Evolutionary conservation across 805 yeast species (phyloP).

Genomic region (Vanderwaltozyma verrucispora): DNA sequence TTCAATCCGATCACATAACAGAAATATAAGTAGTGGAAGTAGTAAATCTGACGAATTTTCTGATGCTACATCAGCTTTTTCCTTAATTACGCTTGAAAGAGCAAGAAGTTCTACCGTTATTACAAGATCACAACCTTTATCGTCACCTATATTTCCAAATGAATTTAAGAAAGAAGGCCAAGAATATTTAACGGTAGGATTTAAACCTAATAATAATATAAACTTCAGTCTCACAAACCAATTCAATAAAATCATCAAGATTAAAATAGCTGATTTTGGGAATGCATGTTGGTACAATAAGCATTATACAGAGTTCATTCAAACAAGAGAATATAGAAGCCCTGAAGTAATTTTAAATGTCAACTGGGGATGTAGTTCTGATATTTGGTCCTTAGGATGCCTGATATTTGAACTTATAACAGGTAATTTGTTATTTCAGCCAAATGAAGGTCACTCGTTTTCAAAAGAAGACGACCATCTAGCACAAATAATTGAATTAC

Average conservation of each 20-base stretch:
- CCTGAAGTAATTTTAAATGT: slow-evolving; percentile 83
- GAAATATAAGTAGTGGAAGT: no score
- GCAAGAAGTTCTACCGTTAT: slow-evolving; percentile 59
- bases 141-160: slow-evolving; percentile 47
- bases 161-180: no score
- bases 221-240: no score
- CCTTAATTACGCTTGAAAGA: background rate
- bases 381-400: slow-evolving; percentile 92
- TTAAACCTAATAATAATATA: no score
- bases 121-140: slow-evolving; percentile 87
- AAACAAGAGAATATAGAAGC: slow-evolving; percentile 84
- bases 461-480: slow-evolving; percentile 90
- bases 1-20: slow-evolving; percentile 23
- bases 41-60: no score
- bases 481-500: slow-evolving; percentile 83
- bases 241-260: slow-evolving; percentile 39
- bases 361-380: slow-evolving; percentile 92
- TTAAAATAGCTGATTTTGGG: slow-evolving; percentile 89
- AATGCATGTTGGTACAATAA: slow-evolving; percentile 76
- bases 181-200: no score
- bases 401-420: slow-evolving; percentile 81
- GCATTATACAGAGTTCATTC: slow-evolving; percentile 82
- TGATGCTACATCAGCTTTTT: no score
- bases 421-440: slow-evolving; percentile 91
- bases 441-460: slow-evolving; percentile 61